Base-by-base conservation (phyloP, 306 rosid genomes). In the Fragaria vesca region DNA sequence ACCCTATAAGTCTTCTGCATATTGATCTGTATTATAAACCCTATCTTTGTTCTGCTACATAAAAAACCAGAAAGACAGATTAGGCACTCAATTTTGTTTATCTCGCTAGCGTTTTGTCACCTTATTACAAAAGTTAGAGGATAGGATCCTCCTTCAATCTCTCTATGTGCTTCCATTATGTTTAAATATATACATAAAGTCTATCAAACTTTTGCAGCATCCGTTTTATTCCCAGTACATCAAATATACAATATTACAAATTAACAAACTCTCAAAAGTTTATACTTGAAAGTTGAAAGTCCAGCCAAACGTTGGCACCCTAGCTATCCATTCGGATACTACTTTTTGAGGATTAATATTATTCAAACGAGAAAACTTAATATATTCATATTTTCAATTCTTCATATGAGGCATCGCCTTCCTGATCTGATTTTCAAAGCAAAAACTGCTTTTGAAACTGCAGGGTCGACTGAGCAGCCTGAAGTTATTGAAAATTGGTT, bases 231-330 rank as follows among this genome's bases (percentile, higher is more conserved):
- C 62, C 69, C 45, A 72, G 45, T 20, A 32, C 36, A 66, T 16
- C n/a, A 61, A 30, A 21, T 58, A 21, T 61, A 62, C 8, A 62
- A 21, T 24, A 8, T 3, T 8, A 21, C 16, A 21, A 21, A 57
- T 11, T 62, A 57, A 48, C 40, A 78, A 58, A 28, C 57, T 51
- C 62, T 51, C 73, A 70, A 43, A 43, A 43, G 47, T 43, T 43
- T 10, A 43, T 43, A 8, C 45, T 42, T n/a, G 57, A 54, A 6
- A 36, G 18, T 36, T 72, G 60, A 73, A 51, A 36, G 36, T 73
- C 78, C 69, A 30, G 55, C 74, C 69, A 71, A 66, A 47, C 18
- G 47, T 48, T 17, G 34, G 57, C 57, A 79, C 67, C 61, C 70
- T 45, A 75, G 43, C 69, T 47, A 28, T 60, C 55, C 8, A 60